These are phyloP conservation scores for Puccinia polysora DNA, from an alignment of 1,284 basidiomycete species.

Conservation along the genomic window DNA sequence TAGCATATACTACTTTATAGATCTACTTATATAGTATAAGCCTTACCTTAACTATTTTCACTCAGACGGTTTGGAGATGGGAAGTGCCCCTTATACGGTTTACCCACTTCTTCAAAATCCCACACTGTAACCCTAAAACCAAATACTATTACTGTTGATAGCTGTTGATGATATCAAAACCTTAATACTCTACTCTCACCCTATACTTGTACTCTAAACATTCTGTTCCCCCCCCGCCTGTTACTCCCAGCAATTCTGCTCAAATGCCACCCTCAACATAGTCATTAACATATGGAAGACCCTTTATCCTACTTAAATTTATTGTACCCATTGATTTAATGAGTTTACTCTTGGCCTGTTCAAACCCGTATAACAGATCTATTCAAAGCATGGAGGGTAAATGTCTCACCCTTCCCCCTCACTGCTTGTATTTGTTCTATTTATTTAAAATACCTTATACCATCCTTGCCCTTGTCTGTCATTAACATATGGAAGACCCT, in stretches of 20 bases:
- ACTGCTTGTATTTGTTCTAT: too few species aligned
- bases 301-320: too few species aligned
- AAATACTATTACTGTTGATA: constrained; percentile 6
- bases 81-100: constrained; percentile 8
- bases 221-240: constrained; percentile 5
- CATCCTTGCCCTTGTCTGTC: too few species aligned
- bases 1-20: constrained; percentile 2
- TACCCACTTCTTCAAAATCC: background rate
- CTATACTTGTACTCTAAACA: background rate
- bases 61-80: constrained; percentile 5
- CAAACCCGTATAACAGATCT: too few species aligned
- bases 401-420: too few species aligned
- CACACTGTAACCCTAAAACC: background rate
- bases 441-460: too few species aligned
- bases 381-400: too few species aligned
- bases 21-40: constrained; percentile 1
- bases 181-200: constrained; percentile 2
- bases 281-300: constrained; percentile 5
- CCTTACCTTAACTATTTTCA: constrained; percentile 7
- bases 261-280: background rate
- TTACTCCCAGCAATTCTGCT: background rate
- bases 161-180: constrained; percentile 1
- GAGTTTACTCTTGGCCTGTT: too few species aligned
- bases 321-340: too few species aligned
- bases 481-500: too few species aligned